These are phyloP conservation scores for Neolentinus lepideus DNA, from an alignment of 1,284 basidiomycete genomes.

Conservation along the genomic window DNA sequence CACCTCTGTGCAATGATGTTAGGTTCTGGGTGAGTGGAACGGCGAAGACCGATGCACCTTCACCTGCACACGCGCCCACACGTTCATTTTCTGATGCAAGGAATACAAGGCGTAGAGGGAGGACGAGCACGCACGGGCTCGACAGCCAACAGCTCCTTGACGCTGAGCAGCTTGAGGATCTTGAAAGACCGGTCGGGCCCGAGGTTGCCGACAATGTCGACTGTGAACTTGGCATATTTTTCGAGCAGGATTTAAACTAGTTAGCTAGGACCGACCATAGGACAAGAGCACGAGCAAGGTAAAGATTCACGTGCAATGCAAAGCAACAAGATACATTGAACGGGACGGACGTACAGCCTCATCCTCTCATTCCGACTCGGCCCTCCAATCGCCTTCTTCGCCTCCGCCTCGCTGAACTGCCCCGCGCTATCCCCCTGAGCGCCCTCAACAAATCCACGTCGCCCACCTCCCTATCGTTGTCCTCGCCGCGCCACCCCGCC, in stretches of 20 bases:
- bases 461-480: constrained; percentile 28
- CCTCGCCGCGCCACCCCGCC: constrained; percentile 49
- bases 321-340: background rate
- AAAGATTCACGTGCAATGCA: background rate
- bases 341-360: constrained; percentile 54
- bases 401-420: constrained; percentile 59
- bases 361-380: constrained; percentile 62
- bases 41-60: too few species aligned
- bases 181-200: constrained; percentile 59
- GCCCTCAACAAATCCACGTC: constrained; percentile 37
- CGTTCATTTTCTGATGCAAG: too few species aligned
- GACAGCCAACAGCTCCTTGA: constrained; percentile 58
- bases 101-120: too few species aligned
- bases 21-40: too few species aligned
- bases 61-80: too few species aligned
- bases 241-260: constrained; percentile 48
- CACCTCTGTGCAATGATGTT: constrained; percentile 48
- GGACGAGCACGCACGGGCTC: constrained; percentile 35
- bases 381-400: constrained; percentile 53
- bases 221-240: constrained; percentile 73
- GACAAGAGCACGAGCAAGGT: background rate
- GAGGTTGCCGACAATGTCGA: constrained; percentile 74
- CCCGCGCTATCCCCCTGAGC: constrained; percentile 43
- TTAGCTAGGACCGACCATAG: background rate
- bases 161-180: constrained; percentile 58